phyloP scores from a whole-genome alignment of 2,329 filamentous ascomycete species.

The Phoma herbarum region DNA sequence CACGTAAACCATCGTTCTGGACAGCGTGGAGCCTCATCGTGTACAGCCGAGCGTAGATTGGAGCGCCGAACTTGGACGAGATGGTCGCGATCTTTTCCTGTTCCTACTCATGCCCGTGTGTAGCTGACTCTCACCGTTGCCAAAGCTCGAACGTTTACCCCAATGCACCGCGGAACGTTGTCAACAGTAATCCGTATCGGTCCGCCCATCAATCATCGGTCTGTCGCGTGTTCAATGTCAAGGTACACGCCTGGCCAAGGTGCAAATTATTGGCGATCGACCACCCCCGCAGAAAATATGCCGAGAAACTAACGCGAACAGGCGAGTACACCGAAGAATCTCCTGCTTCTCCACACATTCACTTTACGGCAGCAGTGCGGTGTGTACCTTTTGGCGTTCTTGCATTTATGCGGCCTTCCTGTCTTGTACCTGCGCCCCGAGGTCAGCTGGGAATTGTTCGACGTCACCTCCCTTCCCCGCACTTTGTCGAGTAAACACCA shows the following conservation, averaged over 20 bases:
- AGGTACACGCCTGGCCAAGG: slow-evolving; percentile 12
- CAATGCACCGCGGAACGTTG: neutral
- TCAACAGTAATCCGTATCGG: slow-evolving; percentile 2
- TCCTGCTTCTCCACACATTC: slow-evolving; percentile 16
- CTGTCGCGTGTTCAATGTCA: slow-evolving; percentile 15
- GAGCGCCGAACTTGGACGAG: slow-evolving; percentile 12
- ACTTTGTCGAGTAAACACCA: slow-evolving; percentile 1
- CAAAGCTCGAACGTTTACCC: neutral
- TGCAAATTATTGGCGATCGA: slow-evolving; percentile 25
- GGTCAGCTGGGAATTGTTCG: slow-evolving; percentile 15
- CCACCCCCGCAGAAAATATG: slow-evolving; percentile 25
- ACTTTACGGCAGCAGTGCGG: slow-evolving; percentile 5
- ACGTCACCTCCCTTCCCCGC: slow-evolving; percentile 23
- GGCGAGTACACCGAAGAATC: slow-evolving; percentile 20
- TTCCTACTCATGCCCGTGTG: slow-evolving; percentile 28
- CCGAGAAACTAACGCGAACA: slow-evolving; percentile 18
- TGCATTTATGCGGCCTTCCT: slow-evolving; percentile 17
- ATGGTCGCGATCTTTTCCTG: slow-evolving; percentile 18
- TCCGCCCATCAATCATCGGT: neutral
- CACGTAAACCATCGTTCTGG: slow-evolving; percentile 5
- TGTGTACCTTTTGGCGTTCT: slow-evolving; percentile 12
- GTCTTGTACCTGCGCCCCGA: slow-evolving; percentile 13
- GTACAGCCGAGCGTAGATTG: slow-evolving; percentile 2
- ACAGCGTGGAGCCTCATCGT: slow-evolving; percentile 2
- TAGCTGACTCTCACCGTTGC: slow-evolving; percentile 22